phyloP scores from a whole-genome alignment of 1,284 basidiomycete genomes.

The Cystobasidium pallidum region DNA sequence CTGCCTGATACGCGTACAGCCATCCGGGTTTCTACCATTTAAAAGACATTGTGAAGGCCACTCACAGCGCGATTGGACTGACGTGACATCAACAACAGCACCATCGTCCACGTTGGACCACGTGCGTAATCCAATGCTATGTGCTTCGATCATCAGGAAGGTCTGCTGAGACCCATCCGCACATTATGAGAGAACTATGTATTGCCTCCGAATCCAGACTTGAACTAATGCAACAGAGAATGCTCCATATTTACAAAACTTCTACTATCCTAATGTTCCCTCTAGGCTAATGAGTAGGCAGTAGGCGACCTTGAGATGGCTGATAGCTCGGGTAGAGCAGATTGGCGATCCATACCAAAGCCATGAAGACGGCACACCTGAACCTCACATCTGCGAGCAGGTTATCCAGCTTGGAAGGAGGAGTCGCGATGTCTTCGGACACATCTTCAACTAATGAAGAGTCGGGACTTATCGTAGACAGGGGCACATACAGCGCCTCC shows the following conservation, averaged over 20 bases:
- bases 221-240: no score
- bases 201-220: no score
- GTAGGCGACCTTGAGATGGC: conserved; percentile 35
- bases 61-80: no score
- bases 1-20: no score
- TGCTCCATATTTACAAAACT: no score
- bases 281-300: conserved; percentile 23
- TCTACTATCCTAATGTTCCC: background rate
- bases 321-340: conserved; percentile 39
- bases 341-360: conserved; percentile 41
- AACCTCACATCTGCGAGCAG: conserved; percentile 20
- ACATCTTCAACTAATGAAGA: background rate
- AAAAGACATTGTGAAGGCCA: no score
- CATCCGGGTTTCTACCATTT: no score
- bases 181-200: background rate
- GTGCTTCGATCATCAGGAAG: no score
- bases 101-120: no score
- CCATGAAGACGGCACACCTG: conserved; percentile 29
- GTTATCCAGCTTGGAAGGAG: background rate
- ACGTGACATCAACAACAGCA: no score
- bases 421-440: background rate
- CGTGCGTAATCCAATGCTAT: no score
- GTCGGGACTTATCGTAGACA: background rate
- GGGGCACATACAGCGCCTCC: conserved; percentile 13
- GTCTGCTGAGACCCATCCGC: no score